Evolutionary conservation across 2,329 filamentous ascomycete species (phyloP).

Genomic region (Cylindrodendrum hubeiense): DNA sequence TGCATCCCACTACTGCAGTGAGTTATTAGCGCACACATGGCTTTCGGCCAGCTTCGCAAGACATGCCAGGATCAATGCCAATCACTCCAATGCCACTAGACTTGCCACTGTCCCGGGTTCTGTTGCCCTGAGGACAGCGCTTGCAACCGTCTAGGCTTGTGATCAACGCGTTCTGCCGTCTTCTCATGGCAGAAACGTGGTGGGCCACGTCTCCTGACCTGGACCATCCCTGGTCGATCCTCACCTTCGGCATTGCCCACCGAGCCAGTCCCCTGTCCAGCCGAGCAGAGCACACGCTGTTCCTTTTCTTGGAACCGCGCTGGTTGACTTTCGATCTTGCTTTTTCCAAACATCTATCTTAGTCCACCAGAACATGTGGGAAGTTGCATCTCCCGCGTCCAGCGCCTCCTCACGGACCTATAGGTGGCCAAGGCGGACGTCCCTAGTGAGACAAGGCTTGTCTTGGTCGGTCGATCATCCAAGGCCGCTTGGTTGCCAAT

Average conservation of each 20-base stretch:
- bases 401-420: constrained; percentile 39
- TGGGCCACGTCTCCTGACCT: constrained; percentile 8
- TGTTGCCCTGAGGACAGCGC: constrained; percentile 1
- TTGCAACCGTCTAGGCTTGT: not conserved
- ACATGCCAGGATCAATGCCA: constrained; percentile 30
- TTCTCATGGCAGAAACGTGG: constrained; percentile 8
- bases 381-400: constrained; percentile 38
- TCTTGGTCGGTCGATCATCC: constrained; percentile 42
- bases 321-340: constrained; percentile 27
- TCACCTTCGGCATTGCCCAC: constrained; percentile 14
- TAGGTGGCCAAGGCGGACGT: constrained; percentile 36
- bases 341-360: constrained; percentile 35
- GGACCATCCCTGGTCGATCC: constrained; percentile 11
- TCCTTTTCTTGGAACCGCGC: constrained; percentile 11
- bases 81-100: constrained; percentile 21
- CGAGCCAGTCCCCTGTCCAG: not conserved
- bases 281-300: not conserved
- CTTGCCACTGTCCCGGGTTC: constrained; percentile 15
- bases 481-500: constrained; percentile 27
- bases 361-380: constrained; percentile 34
- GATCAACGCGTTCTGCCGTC: constrained; percentile 11
- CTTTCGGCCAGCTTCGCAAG: constrained; percentile 32
- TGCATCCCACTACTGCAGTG: constrained; percentile 44
- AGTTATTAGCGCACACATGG: constrained; percentile 37
- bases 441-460: constrained; percentile 40